Conservation (phyloP, 495 filamentous ascomycete genomes). For the Astrocystis sublimbata region DNA sequence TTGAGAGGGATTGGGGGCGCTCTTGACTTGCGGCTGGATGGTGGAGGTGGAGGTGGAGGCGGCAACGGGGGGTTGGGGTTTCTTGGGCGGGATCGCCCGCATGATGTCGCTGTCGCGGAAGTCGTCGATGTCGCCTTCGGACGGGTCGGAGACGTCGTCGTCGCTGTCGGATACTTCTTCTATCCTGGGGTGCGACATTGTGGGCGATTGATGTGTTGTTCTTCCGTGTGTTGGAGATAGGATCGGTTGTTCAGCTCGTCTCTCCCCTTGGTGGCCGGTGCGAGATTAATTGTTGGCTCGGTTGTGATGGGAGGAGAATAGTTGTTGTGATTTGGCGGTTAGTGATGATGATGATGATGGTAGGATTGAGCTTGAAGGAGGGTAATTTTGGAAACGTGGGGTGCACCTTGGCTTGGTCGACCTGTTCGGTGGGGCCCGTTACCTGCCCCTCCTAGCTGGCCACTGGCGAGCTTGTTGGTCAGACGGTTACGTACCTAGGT, state of each 20-base stretch:
- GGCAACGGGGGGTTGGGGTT: conserved; percentile 17
- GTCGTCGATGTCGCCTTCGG: conserved; percentile 64
- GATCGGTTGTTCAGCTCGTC: too few relatives aligned
- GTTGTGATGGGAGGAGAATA: background rate
- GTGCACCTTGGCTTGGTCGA: background rate
- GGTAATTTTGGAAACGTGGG: conserved; percentile 11
- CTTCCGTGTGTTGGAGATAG: background rate
- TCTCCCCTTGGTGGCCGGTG: too few relatives aligned
- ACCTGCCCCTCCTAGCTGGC: background rate
- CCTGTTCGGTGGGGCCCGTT: background rate
- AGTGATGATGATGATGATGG: background rate
- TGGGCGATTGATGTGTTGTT: conserved; percentile 26
- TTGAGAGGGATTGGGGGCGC: conserved; percentile 45
- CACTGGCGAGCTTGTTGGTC: background rate
- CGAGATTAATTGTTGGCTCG: too few relatives aligned
- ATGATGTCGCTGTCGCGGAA: conserved; percentile 53
- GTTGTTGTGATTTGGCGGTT: background rate
- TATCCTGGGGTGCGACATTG: conserved; percentile 82
- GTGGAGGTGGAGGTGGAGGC: background rate
- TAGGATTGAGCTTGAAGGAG: background rate
- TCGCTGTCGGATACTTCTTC: conserved; percentile 87
- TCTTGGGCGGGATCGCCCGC: conserved; percentile 24
- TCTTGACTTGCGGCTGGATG: conserved; percentile 10
- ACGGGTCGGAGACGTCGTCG: conserved; percentile 72
- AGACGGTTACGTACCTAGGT: background rate